phyloP scores from a whole-genome alignment of 257 asterid species.

The Fraxinus excelsior region DNA sequence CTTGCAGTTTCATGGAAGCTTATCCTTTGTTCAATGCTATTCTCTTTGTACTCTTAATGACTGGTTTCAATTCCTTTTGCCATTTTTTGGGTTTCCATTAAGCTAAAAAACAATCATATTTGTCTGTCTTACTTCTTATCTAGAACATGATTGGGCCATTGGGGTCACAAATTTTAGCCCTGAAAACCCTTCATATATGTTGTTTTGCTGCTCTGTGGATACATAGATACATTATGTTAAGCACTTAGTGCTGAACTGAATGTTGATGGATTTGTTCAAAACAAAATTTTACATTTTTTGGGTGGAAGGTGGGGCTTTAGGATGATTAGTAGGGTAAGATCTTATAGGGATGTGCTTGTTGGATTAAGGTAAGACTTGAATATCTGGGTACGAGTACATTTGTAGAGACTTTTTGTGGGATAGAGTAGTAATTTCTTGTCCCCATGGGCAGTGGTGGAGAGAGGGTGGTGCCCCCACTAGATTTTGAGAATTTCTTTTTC shows the following conservation, averaged over 20 bases:
- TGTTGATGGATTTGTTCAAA: neutral
- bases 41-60: neutral
- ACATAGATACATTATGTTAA: neutral
- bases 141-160: neutral
- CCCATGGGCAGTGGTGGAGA: neutral
- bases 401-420: neutral
- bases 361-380: neutral
- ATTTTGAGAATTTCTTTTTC: too few species aligned
- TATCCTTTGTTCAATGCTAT: neutral
- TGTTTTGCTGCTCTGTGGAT: neutral
- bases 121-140: neutral
- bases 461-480: neutral
- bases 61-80: neutral
- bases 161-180: neutral
- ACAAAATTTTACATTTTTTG: neutral
- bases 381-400: neutral
- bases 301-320: neutral
- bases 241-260: neutral
- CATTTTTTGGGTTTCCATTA: neutral
- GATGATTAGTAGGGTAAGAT: neutral
- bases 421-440: neutral
- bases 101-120: neutral
- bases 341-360: neutral
- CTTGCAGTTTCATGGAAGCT: neutral
- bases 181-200: neutral